These are phyloP conservation scores for Saccharomycopsis schoenii DNA, from an alignment of 805 yeast genomes.

Conservation along the genomic window DNA sequence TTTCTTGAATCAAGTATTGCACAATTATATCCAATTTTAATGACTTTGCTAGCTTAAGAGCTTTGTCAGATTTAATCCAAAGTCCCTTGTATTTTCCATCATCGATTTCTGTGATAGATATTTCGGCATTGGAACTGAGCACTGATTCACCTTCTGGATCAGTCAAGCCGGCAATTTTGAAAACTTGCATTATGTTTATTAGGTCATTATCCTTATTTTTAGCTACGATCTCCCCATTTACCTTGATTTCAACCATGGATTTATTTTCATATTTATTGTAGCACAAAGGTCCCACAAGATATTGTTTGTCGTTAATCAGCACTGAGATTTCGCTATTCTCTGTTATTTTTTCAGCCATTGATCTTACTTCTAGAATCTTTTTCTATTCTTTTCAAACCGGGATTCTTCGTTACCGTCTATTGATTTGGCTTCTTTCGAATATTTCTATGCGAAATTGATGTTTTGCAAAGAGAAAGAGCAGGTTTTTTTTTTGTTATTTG, in stretches of 20 bases:
- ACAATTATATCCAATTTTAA: slow-evolving; percentile 6
- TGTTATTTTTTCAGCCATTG: not conserved
- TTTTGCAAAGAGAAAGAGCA: too few species aligned
- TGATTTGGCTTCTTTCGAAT: too few species aligned
- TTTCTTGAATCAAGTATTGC: slow-evolving; percentile 1
- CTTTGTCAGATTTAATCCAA: slow-evolving; percentile 13
- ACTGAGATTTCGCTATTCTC: not conserved
- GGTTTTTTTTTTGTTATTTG: too few species aligned
- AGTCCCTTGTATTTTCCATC: slow-evolving; percentile 17
- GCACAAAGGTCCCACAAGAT: not conserved
- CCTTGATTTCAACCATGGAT: slow-evolving; percentile 6
- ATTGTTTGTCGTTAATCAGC: not conserved
- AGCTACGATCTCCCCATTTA: slow-evolving; percentile 6
- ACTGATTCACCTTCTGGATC: slow-evolving; percentile 2
- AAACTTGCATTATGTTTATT: slow-evolving; percentile 9
- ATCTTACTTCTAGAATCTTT: not conserved
- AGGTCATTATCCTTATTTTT: slow-evolving; percentile 16
- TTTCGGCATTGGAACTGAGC: not conserved
- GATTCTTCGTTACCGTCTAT: too few species aligned
- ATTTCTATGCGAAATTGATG: too few species aligned
- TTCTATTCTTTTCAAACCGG: too few species aligned
- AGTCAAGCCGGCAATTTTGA: slow-evolving; percentile 10
- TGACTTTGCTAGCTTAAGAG: slow-evolving; percentile 6
- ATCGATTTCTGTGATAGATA: slow-evolving; percentile 9
- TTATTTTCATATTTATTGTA: slow-evolving; percentile 14